Evolutionary conservation across 805 yeast species (phyloP).

Genomic region (Starmerella cellae): DNA sequence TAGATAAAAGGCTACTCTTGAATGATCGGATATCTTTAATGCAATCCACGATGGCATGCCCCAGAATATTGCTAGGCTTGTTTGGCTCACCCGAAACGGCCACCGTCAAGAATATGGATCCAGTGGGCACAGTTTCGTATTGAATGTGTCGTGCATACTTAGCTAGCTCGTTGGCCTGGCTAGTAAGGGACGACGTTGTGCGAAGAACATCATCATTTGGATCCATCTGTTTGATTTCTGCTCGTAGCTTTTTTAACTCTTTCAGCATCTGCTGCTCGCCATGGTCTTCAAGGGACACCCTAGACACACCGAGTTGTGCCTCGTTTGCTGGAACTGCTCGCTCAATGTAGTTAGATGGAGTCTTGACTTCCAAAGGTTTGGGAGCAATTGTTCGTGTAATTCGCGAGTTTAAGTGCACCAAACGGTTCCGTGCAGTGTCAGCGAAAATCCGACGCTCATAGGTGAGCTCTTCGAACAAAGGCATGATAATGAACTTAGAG

Average conservation of each 20-base stretch:
- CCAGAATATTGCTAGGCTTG: not conserved
- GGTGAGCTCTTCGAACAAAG: slow-evolving; percentile 26
- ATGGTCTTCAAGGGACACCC: not conserved
- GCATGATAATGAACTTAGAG: slow-evolving; percentile 25
- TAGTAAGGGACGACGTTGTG: slow-evolving; percentile 1
- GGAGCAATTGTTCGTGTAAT: slow-evolving; percentile 16
- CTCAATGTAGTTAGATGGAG: slow-evolving; percentile 19
- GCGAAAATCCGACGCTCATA: slow-evolving; percentile 25
- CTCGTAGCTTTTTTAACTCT: slow-evolving; percentile 3
- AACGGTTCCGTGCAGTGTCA: slow-evolving; percentile 21
- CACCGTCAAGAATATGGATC: not conserved
- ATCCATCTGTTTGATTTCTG: slow-evolving; percentile 1
- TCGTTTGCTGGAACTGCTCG: slow-evolving; percentile 5
- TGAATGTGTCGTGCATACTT: slow-evolving; percentile 8
- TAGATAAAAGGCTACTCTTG: slow-evolving; percentile 11
- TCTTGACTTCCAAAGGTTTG: slow-evolving; percentile 4
- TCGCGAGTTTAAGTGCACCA: slow-evolving; percentile 20
- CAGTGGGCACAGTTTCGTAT: slow-evolving; percentile 9
- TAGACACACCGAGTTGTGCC: not conserved
- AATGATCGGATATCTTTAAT: slow-evolving; percentile 14
- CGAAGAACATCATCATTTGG: slow-evolving; percentile 3
- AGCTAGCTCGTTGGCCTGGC: slow-evolving; percentile 13
- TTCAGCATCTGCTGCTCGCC: not conserved
- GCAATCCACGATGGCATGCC: slow-evolving; percentile 5
- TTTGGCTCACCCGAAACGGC: not conserved